Evolutionary conservation across 768 basidiomycete species (phyloP), one percentile per base, ranked within the genome.

Genomic region (Trametopsis cervina): DNA sequence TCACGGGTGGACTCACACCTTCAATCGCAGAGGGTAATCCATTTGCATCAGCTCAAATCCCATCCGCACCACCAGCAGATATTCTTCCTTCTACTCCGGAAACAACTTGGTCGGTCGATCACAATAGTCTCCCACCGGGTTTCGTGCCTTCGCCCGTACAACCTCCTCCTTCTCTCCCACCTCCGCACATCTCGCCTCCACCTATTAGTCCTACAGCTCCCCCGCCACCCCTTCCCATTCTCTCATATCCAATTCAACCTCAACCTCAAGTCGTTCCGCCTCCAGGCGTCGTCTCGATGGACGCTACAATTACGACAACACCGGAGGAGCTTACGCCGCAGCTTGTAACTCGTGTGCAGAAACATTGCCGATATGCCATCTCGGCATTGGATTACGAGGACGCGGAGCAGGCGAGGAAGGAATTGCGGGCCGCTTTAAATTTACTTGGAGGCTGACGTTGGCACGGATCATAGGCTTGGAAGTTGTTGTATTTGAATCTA

Each of bases 381-480:
- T 91, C 89, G 24, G 81, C 96, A n/a, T 71, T 99, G 46, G 92
- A 97, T 60, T 97, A 94, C 62, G 95, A 98, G 61, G 95, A 99
- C 64, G 73, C 74, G 9, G 85, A 87, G 54, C 87, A 89, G 57
- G 95, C 95, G 15, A 75, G 78, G 60, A 83, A 77, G 61, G 92
- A 99, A 66, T 66, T 99, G 55, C 73, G 77, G 54, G 72, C 77
- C 27, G 95, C 95, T 12, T 66, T 99, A 53, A 72, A 70, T 25
- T 64, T 78, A 26, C 69, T 91, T 18, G 85, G 80, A 20, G 81
- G 70, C 3, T 78, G 59, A 66, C 40, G 18, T n/a, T 40, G 26
- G 10, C 17, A 13, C 24, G n/a, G n/a, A n/a, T n/a, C n/a, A n/a
- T n/a, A n/a, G n/a, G n/a, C 33, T 36, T 36, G 33, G 33, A 36